Percentiles rank a stretch among this genome's conserved stretches.
Evolutionary conservation across 2,329 filamentous ascomycete genomes (phyloP).

Genomic region (Drechslerella stenobrocha): DNA sequence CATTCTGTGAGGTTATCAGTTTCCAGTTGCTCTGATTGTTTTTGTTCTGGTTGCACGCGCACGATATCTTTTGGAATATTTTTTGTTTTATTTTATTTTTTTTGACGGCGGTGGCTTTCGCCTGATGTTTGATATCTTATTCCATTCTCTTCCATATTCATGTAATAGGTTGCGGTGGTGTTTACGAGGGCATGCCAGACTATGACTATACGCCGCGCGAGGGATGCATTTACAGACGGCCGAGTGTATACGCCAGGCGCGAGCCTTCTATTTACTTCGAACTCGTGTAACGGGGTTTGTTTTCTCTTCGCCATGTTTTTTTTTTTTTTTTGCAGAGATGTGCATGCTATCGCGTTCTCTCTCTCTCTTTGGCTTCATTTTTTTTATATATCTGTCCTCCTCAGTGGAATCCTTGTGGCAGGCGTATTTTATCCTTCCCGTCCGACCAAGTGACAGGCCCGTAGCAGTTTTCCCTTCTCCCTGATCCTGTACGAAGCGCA

Average conservation of each 20-base stretch:
- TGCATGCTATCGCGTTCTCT: neutral
- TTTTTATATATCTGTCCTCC: neutral
- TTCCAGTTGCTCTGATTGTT: neutral
- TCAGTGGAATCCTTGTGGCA: slow-evolving; percentile 1
- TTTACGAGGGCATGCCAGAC: slow-evolving; percentile 13
- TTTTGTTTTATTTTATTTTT: slow-evolving; percentile 2
- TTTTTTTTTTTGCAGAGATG: too few relatives aligned
- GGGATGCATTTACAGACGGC: neutral
- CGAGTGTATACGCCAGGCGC: too few relatives aligned
- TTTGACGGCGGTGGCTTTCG: slow-evolving; percentile 7
- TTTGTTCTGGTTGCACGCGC: neutral
- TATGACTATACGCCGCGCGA: slow-evolving; percentile 1
- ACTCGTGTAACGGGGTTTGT: too few relatives aligned
- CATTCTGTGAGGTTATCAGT: neutral
- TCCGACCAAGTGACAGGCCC: too few relatives aligned
- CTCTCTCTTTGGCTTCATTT: neutral
- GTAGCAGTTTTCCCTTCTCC: neutral
- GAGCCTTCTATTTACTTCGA: too few relatives aligned
- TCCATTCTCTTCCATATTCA: slow-evolving; percentile 13
- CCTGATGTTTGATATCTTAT: slow-evolving; percentile 2
- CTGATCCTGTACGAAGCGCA: too few relatives aligned
- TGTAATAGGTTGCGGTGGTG: slow-evolving; percentile 45
- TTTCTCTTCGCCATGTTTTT: too few relatives aligned
- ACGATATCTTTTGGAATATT: slow-evolving; percentile 1
- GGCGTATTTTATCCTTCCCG: neutral